Evolutionary conservation across 2,329 filamentous ascomycete genomes (phyloP).

Genomic region (Torrubiellomyces zombiae): DNA sequence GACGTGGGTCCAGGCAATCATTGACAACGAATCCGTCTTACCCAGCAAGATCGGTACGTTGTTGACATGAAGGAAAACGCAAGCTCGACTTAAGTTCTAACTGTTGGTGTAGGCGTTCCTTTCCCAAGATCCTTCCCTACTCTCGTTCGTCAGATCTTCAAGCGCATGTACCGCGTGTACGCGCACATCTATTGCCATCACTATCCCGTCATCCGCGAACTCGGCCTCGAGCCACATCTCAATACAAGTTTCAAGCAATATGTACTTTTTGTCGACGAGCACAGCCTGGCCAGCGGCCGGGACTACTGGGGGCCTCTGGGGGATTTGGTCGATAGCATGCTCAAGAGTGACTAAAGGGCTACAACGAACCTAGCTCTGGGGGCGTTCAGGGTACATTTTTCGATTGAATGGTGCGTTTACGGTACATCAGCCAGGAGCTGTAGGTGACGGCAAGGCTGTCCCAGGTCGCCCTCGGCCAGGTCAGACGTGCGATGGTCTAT

Average conservation of each 20-base stretch:
- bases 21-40: conserved; percentile 89
- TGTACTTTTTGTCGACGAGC: conserved; percentile 95
- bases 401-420: too few species aligned
- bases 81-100: conserved; percentile 8
- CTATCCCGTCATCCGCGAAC: conserved; percentile 88
- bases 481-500: too few species aligned
- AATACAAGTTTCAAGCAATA: conserved; percentile 99
- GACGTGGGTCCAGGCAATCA: conserved; percentile 87
- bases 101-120: conserved; percentile 69
- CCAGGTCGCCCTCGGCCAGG: too few species aligned
- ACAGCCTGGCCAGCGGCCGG: conserved; percentile 77
- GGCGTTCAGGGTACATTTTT: too few species aligned
- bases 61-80: not conserved
- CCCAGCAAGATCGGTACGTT: conserved; percentile 71
- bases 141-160: conserved; percentile 91
- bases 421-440: too few species aligned
- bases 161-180: conserved; percentile 95
- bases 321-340: conserved; percentile 93
- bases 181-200: conserved; percentile 99
- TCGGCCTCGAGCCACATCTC: conserved; percentile 89
- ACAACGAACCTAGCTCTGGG: too few species aligned
- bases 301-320: conserved; percentile 95
- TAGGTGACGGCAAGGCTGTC: too few species aligned
- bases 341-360: conserved; percentile 69
- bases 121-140: conserved; percentile 86